Evolutionary conservation across 768 basidiomycete genomes (phyloP), one percentile per base, ranked within the genome.

Genomic region (Serendipita sp.): DNA sequence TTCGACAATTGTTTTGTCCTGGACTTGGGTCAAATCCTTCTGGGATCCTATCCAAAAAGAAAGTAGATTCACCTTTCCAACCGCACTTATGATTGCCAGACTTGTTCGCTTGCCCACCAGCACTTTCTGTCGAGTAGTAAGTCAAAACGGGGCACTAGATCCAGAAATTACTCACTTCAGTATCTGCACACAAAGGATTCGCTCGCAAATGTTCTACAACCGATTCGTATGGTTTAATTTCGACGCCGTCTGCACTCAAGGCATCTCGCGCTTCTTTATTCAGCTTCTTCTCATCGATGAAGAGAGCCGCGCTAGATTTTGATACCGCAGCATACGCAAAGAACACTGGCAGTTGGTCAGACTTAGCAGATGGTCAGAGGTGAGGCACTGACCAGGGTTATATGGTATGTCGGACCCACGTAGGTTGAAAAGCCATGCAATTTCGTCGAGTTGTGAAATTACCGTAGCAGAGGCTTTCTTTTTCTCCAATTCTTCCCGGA

Each of bases 391-490:
- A 79, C 84, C 83, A 2, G 86, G 86, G 67, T 96, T 98, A 75
- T 81, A 97, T 38, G 85, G 85, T 70, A 98, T 94, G 72, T 97
- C 95, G 2, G 85, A 82, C 0, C 93, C 94, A 67, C 95, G 85
- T 36, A 99, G 77, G 73, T 97, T 94, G 76, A 91, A 89, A 44
- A 93, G 71, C 92, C 92, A 98, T 0, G 91, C 92, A 60, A 95
- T 84, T 72, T 98, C 95, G 73, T 98, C 95, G 23, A 98, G 81
- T 79, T 87, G 85, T n/a, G 80, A 86, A 3, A 97, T 81, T 0
- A 95, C 85, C 46, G 89, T 73, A 1, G 88, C 91, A 23, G 71
- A 69, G n/a, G 69, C 71, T 47, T 74, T 71, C 69, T 83, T 79
- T 68, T 83, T 83, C 64, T 72, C 70, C 64, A 95, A 68, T 66